Evolutionary conservation across 2,329 filamentous ascomycete species (phyloP), one percentile per base, ranked within the genome.

Genomic region (Fusarium sp.): DNA sequence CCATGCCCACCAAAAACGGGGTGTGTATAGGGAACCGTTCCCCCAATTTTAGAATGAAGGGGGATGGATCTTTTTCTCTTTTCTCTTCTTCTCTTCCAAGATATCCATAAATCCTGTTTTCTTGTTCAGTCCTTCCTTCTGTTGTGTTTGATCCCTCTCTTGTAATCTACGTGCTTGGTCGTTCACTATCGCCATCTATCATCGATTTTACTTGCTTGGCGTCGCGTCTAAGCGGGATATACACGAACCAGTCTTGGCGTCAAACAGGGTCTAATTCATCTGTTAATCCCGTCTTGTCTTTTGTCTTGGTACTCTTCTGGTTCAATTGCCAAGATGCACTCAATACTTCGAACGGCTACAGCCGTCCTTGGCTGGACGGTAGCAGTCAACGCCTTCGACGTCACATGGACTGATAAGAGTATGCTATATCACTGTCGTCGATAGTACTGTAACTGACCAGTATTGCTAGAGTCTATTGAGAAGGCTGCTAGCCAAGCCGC

Each of bases 401-500:
- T 73, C 30, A 62, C 67, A 43, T 70, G 67, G 65, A 56, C 68
- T 20, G 71, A 73, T 11, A 62, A 73, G 2, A 62, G 71, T 66
- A 43, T 61, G 68, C 56, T 23, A 3, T 32, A 5, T 23, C 23
- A 3, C 15, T 14, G 3, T 39, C 8, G 4, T 6, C 2, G 4
- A 9, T 14, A 5, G 11, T 20, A 15, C 8, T 12, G 34, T 26
- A 6, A 19, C 7, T 30, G 9, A 49, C 39, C 48, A 56, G 53
- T 28, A 51, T 36, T 26, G 17, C 4, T 6, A 87, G 85, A 77
- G 46, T 86, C 85, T 0, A 73, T 88, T 53, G 86, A 84, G 61
- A 73, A 78, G 10, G 82, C 82, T 2, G 83, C 84, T 4, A 75
- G 76, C 48, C 83, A 81, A 19, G 79, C 84, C 55, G 83, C 83